Evolutionary conservation across 108 stramenopile genomes (phyloP).

Genomic region (Cylindrotheca fusiformis): DNA sequence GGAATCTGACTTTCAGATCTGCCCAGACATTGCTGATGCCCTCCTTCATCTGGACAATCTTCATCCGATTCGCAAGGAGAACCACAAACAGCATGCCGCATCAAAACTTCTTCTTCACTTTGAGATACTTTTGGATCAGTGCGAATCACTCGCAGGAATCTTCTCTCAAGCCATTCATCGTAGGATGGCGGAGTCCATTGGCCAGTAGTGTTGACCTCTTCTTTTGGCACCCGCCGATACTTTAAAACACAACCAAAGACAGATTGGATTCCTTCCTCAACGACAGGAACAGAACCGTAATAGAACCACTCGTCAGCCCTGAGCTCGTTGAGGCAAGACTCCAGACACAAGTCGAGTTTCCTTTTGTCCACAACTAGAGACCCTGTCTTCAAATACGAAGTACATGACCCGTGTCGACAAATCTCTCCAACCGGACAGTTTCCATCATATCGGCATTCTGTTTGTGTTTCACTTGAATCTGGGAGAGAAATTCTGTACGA

Average conservation of each 20-base stretch:
- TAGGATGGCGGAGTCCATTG: slow-evolving; percentile 7
- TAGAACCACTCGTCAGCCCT: slow-evolving; percentile 17
- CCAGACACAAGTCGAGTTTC: slow-evolving; percentile 1
- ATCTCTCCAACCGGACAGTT: slow-evolving; percentile 8
- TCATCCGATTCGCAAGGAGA: slow-evolving; percentile 10
- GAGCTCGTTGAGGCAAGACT: slow-evolving; percentile 21
- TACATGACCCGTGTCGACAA: slow-evolving; percentile 1
- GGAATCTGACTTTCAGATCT: not conserved
- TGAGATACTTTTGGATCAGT: slow-evolving; percentile 8
- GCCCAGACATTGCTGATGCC: slow-evolving; percentile 9
- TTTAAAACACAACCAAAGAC: slow-evolving; percentile 12
- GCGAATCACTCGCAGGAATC: slow-evolving; percentile 16
- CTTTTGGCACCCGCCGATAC: not conserved
- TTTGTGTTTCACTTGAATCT: no score
- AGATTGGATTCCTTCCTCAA: not conserved
- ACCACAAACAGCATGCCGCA: slow-evolving; percentile 18
- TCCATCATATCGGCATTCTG: slow-evolving; percentile 16
- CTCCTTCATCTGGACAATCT: slow-evolving; percentile 17
- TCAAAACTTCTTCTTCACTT: not conserved
- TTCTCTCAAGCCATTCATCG: slow-evolving; percentile 3
- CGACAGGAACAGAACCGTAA: slow-evolving; percentile 3
- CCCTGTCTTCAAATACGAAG: not conserved
- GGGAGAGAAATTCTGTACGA: not conserved
- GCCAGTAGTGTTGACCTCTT: not conserved
- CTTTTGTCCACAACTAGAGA: not conserved